Conservation (phyloP, 306 rosid species). For the Biancaea sappan region DNA sequence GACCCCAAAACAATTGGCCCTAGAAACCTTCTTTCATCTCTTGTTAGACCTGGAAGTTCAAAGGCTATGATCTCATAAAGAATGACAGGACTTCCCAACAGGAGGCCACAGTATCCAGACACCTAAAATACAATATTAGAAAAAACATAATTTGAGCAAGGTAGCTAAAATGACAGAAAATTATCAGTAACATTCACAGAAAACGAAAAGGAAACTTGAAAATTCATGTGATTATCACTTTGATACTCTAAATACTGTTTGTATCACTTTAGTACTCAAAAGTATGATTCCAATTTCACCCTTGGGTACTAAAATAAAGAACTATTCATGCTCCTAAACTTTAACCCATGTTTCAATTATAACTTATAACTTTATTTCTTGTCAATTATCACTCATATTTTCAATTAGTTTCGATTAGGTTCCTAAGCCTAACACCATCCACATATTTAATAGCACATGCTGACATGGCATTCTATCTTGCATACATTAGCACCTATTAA, state of each 20-base stretch:
- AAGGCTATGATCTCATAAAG: conserved; percentile 92
- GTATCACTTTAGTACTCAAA: not conserved
- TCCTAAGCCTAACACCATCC: too few species aligned
- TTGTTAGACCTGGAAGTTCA: conserved; percentile 87
- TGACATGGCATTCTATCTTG: too few species aligned
- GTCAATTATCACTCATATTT: too few species aligned
- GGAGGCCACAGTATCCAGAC: conserved; percentile 93
- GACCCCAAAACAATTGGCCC: conserved; percentile 92
- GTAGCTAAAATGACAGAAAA: not conserved
- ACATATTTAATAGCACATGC: too few species aligned
- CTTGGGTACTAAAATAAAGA: too few species aligned
- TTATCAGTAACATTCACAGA: not conserved
- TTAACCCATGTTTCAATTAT: too few species aligned
- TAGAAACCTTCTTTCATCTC: conserved; percentile 77
- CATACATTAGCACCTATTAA: too few species aligned
- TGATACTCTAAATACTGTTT: not conserved
- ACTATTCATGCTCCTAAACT: too few species aligned
- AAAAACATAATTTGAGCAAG: conserved; percentile 5
- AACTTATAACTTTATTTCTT: too few species aligned
- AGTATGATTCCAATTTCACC: not conserved
- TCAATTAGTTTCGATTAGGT: too few species aligned
- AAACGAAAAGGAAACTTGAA: not conserved
- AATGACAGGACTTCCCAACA: conserved; percentile 84
- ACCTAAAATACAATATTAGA: conserved; percentile 58
- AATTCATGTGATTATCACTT: not conserved